Evolutionary conservation across 257 asterid genomes (phyloP).

Genomic region (Petrea volubilis): DNA sequence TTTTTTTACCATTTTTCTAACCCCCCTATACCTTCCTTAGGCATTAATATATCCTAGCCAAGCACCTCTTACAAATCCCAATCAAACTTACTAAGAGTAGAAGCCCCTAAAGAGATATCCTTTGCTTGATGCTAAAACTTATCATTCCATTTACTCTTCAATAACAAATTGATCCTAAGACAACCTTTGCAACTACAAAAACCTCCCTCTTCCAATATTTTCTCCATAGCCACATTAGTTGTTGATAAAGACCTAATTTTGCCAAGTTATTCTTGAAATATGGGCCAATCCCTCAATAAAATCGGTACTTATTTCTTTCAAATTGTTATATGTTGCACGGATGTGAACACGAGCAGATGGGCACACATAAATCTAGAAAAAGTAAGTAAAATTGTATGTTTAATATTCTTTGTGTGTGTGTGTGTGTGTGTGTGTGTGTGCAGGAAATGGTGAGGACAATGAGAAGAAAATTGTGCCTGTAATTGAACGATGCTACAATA

Average conservation of each 20-base stretch:
- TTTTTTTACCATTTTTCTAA: too few species aligned
- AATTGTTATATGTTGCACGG: not conserved
- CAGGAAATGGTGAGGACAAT: slow-evolving; percentile 54
- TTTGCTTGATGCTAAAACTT: slow-evolving; percentile 18
- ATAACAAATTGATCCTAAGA: slow-evolving; percentile 9
- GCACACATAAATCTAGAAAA: not conserved
- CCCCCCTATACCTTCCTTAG: too few species aligned
- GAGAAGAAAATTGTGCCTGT: slow-evolving; percentile 44
- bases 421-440: too few species aligned
- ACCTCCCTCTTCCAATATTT: not conserved
- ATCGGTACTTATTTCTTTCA: slow-evolving; percentile 31
- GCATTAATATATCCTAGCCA: too few species aligned
- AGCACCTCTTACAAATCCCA: not conserved
- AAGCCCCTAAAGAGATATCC: slow-evolving; percentile 13
- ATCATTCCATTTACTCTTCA: not conserved
- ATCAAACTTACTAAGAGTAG: slow-evolving; percentile 17
- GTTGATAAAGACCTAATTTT: not conserved
- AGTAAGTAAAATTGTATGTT: not conserved
- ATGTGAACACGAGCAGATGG: not conserved
- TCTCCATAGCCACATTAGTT: not conserved
- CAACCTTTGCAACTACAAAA: not conserved
- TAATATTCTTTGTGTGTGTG: not conserved
- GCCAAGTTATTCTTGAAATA: slow-evolving; percentile 1
- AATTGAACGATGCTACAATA: slow-evolving; percentile 48
- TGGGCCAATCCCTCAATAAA: slow-evolving; percentile 61